Percentiles rank a stretch among this genome's conserved stretches.
Conservation (phyloP, 2,329 filamentous ascomycete genomes). For the Saccharata proteae region DNA sequence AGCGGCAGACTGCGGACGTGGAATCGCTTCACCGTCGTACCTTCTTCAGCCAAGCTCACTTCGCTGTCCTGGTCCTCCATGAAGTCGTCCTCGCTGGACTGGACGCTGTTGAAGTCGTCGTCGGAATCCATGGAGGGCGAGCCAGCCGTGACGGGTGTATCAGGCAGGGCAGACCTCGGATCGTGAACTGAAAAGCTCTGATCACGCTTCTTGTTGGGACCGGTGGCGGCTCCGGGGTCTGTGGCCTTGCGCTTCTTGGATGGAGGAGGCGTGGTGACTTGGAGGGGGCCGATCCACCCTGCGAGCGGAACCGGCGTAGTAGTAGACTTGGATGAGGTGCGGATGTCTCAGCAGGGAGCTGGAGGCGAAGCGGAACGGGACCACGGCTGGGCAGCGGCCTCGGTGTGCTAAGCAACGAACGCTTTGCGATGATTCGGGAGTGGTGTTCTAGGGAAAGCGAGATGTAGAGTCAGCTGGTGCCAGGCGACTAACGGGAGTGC, state of each 20-base stretch:
- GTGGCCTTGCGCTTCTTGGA: constrained; percentile 28
- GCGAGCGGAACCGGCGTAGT: constrained; percentile 30
- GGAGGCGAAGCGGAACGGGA: no score
- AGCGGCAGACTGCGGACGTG: constrained; percentile 12
- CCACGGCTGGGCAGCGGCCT: no score
- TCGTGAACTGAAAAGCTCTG: constrained; percentile 8
- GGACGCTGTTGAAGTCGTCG: constrained; percentile 79
- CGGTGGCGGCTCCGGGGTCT: constrained; percentile 19
- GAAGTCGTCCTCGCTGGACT: constrained; percentile 64
- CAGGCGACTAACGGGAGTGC: no score
- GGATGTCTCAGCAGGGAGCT: no score
- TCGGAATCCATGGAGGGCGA: constrained; percentile 76
- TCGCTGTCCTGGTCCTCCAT: constrained; percentile 70
- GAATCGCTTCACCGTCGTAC: constrained; percentile 16
- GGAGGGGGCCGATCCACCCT: constrained; percentile 22
- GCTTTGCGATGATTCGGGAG: no score
- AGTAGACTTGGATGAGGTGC: no score
- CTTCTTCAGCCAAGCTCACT: constrained; percentile 32
- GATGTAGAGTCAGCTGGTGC: no score
- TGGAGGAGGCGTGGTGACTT: constrained; percentile 25
- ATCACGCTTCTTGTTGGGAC: constrained; percentile 19
- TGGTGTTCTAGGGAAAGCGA: no score
- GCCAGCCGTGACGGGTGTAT: constrained; percentile 21
- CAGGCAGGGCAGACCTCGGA: constrained; percentile 14
- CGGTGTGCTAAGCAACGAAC: no score